Evolutionary conservation across 1,284 basidiomycete genomes (phyloP).

Genomic region (Mycosarcoma mackinlayi): DNA sequence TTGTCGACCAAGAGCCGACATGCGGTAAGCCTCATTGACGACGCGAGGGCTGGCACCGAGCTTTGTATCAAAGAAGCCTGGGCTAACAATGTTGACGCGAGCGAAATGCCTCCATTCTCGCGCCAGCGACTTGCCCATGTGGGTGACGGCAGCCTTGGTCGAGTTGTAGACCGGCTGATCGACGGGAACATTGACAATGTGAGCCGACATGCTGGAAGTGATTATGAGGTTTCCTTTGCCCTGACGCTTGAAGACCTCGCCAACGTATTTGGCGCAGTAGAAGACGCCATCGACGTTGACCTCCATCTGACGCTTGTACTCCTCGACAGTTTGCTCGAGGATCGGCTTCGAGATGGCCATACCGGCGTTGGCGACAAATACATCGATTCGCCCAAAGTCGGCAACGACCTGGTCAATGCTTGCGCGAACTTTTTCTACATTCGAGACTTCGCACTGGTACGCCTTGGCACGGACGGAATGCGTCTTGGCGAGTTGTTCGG

Average conservation of each 20-base stretch:
- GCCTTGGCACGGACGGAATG: conserved; percentile 58
- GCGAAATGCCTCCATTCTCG: conserved; percentile 65
- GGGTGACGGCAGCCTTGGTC: conserved; percentile 60
- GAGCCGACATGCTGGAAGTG: conserved; percentile 57
- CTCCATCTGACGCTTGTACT: conserved; percentile 57
- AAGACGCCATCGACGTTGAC: conserved; percentile 59
- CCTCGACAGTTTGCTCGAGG: conserved; percentile 54
- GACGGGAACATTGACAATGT: conserved; percentile 60
- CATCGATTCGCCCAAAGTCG: conserved; percentile 58
- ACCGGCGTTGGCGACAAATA: conserved; percentile 55
- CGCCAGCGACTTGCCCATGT: conserved; percentile 56
- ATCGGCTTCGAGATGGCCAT: conserved; percentile 47
- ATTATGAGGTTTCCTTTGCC: conserved; percentile 63
- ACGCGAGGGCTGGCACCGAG: conserved; percentile 56
- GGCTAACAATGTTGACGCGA: conserved; percentile 67
- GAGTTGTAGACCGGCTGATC: conserved; percentile 58
- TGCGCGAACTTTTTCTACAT: conserved; percentile 37
- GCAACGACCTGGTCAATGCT: conserved; percentile 44
- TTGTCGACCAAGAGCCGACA: conserved; percentile 58
- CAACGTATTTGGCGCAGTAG: conserved; percentile 59
- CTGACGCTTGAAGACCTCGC: conserved; percentile 65
- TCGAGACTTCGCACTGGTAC: conserved; percentile 57
- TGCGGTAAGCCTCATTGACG: conserved; percentile 52
- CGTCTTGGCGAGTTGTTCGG: conserved; percentile 56
- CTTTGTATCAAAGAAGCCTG: conserved; percentile 65